Percentiles rank a stretch among this genome's conserved stretches.
phyloP scores from a whole-genome alignment of 164 flowering plant species.

The Berberis vulgaris region DNA sequence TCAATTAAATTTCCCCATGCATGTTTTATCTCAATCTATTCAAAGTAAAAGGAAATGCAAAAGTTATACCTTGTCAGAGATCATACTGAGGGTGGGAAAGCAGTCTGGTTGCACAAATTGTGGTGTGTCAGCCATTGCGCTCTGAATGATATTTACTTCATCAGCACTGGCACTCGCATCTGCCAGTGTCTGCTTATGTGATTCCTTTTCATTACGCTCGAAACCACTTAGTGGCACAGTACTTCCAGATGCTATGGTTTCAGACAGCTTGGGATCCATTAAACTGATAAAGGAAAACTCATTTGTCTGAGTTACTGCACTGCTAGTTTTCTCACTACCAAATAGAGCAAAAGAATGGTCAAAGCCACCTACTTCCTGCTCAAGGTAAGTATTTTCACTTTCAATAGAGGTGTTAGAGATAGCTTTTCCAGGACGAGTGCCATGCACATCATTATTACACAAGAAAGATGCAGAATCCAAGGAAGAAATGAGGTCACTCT shows the following conservation, averaged over 20 bases:
- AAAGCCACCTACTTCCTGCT: slow-evolving; percentile 12
- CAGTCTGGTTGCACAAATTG: slow-evolving; percentile 7
- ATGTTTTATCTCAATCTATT: background rate
- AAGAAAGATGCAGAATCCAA: background rate
- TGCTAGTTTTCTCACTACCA: slow-evolving; percentile 12
- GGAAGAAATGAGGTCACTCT: slow-evolving; percentile 1
- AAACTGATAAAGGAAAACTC: slow-evolving; percentile 7
- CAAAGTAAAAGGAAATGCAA: background rate
- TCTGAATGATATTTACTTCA: slow-evolving; percentile 9
- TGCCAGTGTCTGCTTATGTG: background rate
- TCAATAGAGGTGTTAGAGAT: slow-evolving; percentile 2
- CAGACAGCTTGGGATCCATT: slow-evolving; percentile 16
- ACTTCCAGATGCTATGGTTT: slow-evolving; percentile 13
- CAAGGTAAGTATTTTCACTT: slow-evolving; percentile 12
- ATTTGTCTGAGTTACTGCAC: slow-evolving; percentile 13
- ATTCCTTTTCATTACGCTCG: slow-evolving; percentile 9
- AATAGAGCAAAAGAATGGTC: slow-evolving; percentile 11
- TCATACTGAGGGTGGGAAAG: slow-evolving; percentile 11
- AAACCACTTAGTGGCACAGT: slow-evolving; percentile 15
- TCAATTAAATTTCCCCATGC: background rate
- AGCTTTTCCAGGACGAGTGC: slow-evolving; percentile 10
- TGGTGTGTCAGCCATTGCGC: slow-evolving; percentile 4
- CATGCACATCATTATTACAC: background rate
- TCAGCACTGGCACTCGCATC: background rate
- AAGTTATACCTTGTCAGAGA: slow-evolving; percentile 14